phyloP scores from a whole-genome alignment of 352 stramenopile genomes.

The Phytophthora constricta region DNA sequence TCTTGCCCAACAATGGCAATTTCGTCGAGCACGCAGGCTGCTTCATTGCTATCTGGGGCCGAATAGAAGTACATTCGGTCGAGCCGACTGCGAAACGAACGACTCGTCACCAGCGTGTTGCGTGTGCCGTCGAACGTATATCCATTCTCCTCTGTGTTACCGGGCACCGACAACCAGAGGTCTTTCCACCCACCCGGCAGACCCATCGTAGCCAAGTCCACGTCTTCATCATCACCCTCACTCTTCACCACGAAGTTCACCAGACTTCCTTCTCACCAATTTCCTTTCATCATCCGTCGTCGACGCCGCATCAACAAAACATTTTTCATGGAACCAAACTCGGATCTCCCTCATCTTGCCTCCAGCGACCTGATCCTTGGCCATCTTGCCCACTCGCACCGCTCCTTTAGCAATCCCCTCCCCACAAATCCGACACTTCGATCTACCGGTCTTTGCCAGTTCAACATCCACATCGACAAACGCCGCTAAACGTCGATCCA shows the following conservation, averaged over 20 bases:
- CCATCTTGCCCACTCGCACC: conserved; percentile 60
- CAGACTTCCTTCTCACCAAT: conserved; percentile 29
- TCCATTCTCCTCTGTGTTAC: conserved; percentile 79
- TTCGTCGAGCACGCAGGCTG: conserved; percentile 34
- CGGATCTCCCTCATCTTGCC: conserved; percentile 56
- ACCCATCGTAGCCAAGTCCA: conserved; percentile 49
- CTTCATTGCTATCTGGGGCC: conserved; percentile 14
- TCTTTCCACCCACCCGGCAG: conserved; percentile 70
- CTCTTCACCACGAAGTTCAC: conserved; percentile 19
- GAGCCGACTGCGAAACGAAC: conserved; percentile 69
- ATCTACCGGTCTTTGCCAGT: conserved; percentile 50
- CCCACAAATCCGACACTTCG: conserved; percentile 63
- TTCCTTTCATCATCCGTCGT: conserved; percentile 54
- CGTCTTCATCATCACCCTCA: conserved; percentile 10
- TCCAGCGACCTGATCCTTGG: conserved; percentile 51
- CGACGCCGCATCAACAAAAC: conserved; percentile 41
- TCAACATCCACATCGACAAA: conserved; percentile 61
- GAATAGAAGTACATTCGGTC: conserved; percentile 80
- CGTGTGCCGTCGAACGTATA: conserved; percentile 74
- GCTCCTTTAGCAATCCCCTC: conserved; percentile 52
- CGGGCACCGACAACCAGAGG: conserved; percentile 66
- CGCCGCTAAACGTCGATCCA: conserved; percentile 44
- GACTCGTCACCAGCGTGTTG: conserved; percentile 68
- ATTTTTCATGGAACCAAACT: conserved; percentile 67
- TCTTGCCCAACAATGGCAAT: conserved; percentile 74